Conservation (phyloP, 305 asterid genomes). For the Rubia balearica region DNA sequence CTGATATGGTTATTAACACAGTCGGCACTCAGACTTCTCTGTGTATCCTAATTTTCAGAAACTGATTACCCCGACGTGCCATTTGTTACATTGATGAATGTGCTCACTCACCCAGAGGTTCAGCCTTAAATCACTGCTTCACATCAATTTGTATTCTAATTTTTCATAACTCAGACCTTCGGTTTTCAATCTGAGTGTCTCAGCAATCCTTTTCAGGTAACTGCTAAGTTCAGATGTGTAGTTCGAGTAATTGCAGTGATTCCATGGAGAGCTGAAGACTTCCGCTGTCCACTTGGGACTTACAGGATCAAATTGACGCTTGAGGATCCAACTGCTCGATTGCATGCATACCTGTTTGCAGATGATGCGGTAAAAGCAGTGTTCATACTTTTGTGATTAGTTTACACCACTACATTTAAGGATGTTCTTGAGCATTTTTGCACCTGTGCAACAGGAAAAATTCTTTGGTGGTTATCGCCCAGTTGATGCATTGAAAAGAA, state of each 20-base stretch:
- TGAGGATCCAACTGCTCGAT: conserved; percentile 86
- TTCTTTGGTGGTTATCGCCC: conserved; percentile 41
- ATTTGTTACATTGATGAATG: conserved; percentile 64
- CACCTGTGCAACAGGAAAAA: conserved; percentile 30
- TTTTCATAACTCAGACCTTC: neutral
- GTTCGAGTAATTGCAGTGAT: conserved; percentile 58
- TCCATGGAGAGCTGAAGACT: conserved; percentile 53
- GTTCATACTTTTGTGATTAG: neutral
- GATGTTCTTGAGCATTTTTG: neutral
- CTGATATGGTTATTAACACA: conserved; percentile 13
- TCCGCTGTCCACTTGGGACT: conserved; percentile 44
- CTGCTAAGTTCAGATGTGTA: conserved; percentile 48
- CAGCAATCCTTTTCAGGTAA: conserved; percentile 38
- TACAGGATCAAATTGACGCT: conserved; percentile 69
- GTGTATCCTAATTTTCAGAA: conserved; percentile 35
- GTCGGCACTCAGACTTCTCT: conserved; percentile 11
- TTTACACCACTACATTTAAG: neutral
- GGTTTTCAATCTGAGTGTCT: conserved; percentile 1
- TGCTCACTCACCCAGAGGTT: conserved; percentile 62
- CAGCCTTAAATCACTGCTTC: conserved; percentile 6
- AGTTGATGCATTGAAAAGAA: conserved; percentile 31
- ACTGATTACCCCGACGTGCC: conserved; percentile 46
- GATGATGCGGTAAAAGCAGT: conserved; percentile 65
- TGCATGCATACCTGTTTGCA: conserved; percentile 59
- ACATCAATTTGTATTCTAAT: neutral